Conservation (phyloP, 164 flowering plant genomes). For the Vitis amurensis region DNA sequence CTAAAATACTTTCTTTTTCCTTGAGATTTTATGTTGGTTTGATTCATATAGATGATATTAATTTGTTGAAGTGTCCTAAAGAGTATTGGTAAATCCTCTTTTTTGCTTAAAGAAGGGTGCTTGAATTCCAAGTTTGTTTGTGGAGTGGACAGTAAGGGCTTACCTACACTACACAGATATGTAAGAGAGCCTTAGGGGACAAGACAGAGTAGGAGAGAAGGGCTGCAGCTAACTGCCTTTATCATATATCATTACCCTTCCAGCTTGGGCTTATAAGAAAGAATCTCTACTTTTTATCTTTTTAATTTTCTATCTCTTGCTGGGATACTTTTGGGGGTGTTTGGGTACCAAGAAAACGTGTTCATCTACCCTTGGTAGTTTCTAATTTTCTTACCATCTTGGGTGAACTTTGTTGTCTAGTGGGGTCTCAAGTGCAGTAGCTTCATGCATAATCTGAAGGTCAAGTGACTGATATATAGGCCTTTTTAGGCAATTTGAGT, state of each 20-base stretch:
- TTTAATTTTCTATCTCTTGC: not conserved
- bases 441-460: no score
- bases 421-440: no score
- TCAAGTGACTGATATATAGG: no score
- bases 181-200: constrained; percentile 24
- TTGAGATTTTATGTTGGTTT: not conserved
- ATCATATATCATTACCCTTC: constrained; percentile 15
- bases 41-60: not conserved
- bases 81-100: constrained; percentile 13
- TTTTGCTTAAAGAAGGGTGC: constrained; percentile 19
- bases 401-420: no score
- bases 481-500: no score
- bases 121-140: constrained; percentile 30
- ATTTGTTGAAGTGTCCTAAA: constrained; percentile 19
- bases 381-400: no score
- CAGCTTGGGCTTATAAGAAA: constrained; percentile 14
- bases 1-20: not conserved
- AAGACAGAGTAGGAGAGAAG: constrained; percentile 29
- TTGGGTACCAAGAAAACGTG: no score
- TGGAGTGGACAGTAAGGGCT: constrained; percentile 33
- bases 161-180: constrained; percentile 18
- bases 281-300: constrained; percentile 6
- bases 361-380: no score
- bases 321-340: no score
- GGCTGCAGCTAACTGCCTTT: constrained; percentile 13